Percentiles rank a stretch among this genome's conserved stretches.
These are phyloP conservation scores for Aspergillus bridgeri DNA, from an alignment of 495 filamentous ascomycete genomes.

Conservation along the genomic window DNA sequence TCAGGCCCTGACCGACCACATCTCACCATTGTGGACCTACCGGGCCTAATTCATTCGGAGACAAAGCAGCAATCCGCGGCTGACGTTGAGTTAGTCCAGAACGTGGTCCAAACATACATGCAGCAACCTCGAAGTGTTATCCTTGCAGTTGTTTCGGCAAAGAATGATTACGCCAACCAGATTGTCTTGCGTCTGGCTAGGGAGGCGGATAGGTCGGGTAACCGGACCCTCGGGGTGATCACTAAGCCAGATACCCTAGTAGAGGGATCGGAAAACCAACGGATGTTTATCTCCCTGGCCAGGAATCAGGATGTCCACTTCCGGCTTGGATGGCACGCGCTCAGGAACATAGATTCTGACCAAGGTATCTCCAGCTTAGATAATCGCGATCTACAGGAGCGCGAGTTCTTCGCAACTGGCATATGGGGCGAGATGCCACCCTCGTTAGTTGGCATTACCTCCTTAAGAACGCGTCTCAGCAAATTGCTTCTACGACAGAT, in stretches of 20 bases:
- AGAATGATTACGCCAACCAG: constrained; percentile 49
- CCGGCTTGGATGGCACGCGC: constrained; percentile 47
- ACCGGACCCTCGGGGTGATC: constrained; percentile 48
- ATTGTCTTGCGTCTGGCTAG: constrained; percentile 44
- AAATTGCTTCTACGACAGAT: constrained; percentile 56
- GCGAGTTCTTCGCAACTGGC: constrained; percentile 43
- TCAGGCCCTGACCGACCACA: constrained; percentile 50
- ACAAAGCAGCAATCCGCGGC: constrained; percentile 44
- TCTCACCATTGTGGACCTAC: constrained; percentile 55
- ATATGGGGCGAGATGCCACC: constrained; percentile 42
- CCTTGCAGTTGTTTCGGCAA: constrained; percentile 50
- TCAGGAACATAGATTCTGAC: constrained; percentile 47
- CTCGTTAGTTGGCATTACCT: constrained; percentile 44
- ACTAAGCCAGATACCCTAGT: constrained; percentile 50
- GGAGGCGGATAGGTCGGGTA: constrained; percentile 39
- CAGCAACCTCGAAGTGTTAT: constrained; percentile 49
- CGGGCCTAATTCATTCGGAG: constrained; percentile 48
- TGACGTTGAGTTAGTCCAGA: constrained; percentile 44
- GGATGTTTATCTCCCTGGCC: constrained; percentile 36
- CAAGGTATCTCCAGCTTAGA: constrained; percentile 30
- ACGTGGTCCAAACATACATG: constrained; percentile 49
- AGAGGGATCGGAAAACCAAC: constrained; percentile 35
- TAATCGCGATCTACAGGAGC: constrained; percentile 37
- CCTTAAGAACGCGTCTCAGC: constrained; percentile 51
- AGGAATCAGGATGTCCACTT: constrained; percentile 46